Evolutionary conservation across 2,329 filamentous ascomycete genomes (phyloP).

Genomic region (Botrytis aclada): DNA sequence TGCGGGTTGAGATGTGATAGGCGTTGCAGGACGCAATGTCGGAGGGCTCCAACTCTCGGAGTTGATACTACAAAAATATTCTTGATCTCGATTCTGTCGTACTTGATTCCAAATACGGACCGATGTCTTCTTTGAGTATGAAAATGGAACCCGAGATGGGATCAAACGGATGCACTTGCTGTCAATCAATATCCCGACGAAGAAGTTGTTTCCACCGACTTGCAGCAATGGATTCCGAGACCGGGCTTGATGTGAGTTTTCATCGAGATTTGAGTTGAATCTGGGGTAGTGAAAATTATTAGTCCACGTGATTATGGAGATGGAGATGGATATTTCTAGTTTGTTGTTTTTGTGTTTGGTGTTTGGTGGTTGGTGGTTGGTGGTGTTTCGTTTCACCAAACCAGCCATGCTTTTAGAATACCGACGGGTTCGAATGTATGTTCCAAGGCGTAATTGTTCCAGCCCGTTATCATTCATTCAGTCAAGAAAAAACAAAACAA

Average conservation of each 20-base stretch:
- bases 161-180: not conserved
- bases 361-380: not conserved
- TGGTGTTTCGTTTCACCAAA: slow-evolving; percentile 2
- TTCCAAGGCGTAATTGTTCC: not conserved
- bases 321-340: too few relatives aligned
- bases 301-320: slow-evolving; percentile 6
- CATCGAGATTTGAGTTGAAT: not conserved
- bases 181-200: not conserved
- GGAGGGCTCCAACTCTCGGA: not conserved
- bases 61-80: not conserved
- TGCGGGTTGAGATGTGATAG: not conserved
- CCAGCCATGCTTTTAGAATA: not conserved
- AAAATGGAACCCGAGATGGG: not conserved
- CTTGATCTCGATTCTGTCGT: not conserved
- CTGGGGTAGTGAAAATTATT: not conserved
- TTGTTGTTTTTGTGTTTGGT: too few relatives aligned
- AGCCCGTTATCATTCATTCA: not conserved
- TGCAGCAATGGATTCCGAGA: not conserved
- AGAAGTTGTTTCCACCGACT: not conserved
- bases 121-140: not conserved
- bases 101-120: not conserved
- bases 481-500: not conserved
- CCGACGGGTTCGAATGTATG: not conserved
- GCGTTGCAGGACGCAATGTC: not conserved
- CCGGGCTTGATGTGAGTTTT: not conserved